phyloP scores from a whole-genome alignment of 306 rosid species.

The Benincasa hispida region DNA sequence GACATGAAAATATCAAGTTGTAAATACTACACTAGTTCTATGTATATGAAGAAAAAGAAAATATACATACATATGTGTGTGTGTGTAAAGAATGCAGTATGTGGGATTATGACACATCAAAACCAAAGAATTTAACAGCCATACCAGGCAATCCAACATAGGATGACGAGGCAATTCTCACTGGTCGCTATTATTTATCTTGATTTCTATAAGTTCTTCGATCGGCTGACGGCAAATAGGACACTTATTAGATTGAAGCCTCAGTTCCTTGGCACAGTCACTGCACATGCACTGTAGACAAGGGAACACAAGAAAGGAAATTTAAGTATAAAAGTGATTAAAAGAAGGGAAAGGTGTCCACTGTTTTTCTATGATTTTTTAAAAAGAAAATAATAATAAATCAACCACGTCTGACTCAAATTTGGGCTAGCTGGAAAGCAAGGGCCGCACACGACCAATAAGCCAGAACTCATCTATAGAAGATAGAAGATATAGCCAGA shows the following conservation, averaged over 20 bases:
- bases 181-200: slow-evolving; percentile 32
- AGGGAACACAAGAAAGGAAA: slow-evolving; percentile 2
- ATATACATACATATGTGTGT: background rate
- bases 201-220: slow-evolving; percentile 68
- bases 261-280: slow-evolving; percentile 72
- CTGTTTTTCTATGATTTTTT: background rate
- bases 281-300: slow-evolving; percentile 78
- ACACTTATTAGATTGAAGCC: slow-evolving; percentile 66
- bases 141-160: slow-evolving; percentile 23
- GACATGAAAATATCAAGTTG: background rate
- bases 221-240: slow-evolving; percentile 90
- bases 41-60: background rate
- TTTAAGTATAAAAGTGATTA: background rate
- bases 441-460: background rate
- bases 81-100: background rate
- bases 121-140: slow-evolving; percentile 19
- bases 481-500: background rate
- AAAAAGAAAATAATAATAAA: no score
- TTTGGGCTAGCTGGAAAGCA: background rate
- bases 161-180: slow-evolving; percentile 21
- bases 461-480: background rate
- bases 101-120: slow-evolving; percentile 11
- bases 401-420: background rate
- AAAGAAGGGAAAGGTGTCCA: background rate
- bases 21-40: background rate